Evolutionary conservation across 2,329 filamentous ascomycete genomes (phyloP), one percentile per base, ranked within the genome.

Genomic region (Tothia fuscella): DNA sequence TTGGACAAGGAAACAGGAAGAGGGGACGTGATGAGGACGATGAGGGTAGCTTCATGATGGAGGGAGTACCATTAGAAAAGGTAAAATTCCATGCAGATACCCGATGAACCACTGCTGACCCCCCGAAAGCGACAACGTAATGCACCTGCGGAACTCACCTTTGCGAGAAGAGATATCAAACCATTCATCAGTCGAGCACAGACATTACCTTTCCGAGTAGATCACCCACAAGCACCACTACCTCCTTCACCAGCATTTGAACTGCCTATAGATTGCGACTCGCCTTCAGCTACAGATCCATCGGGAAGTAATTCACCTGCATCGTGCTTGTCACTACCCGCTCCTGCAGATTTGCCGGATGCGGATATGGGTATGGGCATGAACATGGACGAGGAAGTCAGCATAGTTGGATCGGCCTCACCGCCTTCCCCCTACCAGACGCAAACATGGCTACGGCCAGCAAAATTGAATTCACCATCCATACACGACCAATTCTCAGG

Each of bases 331-430:
- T 41, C 39, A 9, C 28, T 40, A 21, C 39, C 39, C 32, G 32
- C 16, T 14, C 41, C 25, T 16, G 26, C 25, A 5, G 36, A 32
- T 19, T 20, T 40, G 12, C 21, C 39, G 28, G 56, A 60, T 43
- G 48, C 54, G 21, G 55, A 59, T 38, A 59, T 61, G 54, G 55
- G 57, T 26, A 57, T 61, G 53, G 56, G 59, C 14, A 59, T 61
- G 54, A 56, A 58, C 28, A 57, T 61, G 53, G 56, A 60, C 14
- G 50, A 56, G 30, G 33, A 36, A 48, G 19, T 62, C 57, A 47
- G 57, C 58, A 41, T 57, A 59, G 4, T 51, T 53, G 41, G 56
- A 58, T 38, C 37, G 26, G 24, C 32, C 13, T 60, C 58, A 21
- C 57, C 58, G 12, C 41, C 53, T 6, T 46, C 51, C 14, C 50